phyloP scores from a whole-genome alignment of 2,329 filamentous ascomycete species.

The Neofusicoccum umdonicola region DNA sequence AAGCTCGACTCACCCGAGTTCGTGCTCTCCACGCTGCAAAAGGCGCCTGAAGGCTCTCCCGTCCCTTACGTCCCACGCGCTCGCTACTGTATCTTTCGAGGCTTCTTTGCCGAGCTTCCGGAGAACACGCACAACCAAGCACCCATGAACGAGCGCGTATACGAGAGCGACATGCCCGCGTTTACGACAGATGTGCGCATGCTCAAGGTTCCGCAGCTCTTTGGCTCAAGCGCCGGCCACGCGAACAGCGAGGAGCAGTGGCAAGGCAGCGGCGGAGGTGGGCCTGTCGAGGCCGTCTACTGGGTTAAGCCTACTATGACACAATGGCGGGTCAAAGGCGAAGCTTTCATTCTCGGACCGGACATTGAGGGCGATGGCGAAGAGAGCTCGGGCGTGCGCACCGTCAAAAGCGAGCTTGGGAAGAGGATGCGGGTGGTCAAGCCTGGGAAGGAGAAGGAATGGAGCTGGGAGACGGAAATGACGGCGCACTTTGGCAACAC shows the following conservation, averaged over 20 bases:
- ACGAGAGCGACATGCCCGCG: conserved; percentile 73
- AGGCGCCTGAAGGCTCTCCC: conserved; percentile 40
- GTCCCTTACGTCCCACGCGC: conserved; percentile 54
- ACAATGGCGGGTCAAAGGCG: conserved; percentile 83
- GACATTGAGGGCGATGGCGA: conserved; percentile 59
- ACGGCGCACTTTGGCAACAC: conserved; percentile 89
- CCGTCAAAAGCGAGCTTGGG: conserved; percentile 60
- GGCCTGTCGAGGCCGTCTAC: conserved; percentile 76
- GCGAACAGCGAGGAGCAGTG: conserved; percentile 43
- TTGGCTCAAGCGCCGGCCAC: conserved; percentile 49
- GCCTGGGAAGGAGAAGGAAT: conserved; percentile 49
- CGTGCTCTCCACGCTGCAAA: conserved; percentile 50
- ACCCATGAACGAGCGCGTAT: conserved; percentile 66
- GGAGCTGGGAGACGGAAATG: conserved; percentile 78
- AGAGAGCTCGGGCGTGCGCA: conserved; percentile 54
- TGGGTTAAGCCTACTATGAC: conserved; percentile 70
- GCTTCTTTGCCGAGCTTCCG: conserved; percentile 74
- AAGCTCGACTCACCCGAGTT: conserved; percentile 51
- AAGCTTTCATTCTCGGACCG: conserved; percentile 69
- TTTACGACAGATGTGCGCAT: conserved; percentile 89
- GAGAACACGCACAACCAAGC: conserved; percentile 71
- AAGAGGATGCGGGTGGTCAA: conserved; percentile 61
- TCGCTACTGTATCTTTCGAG: conserved; percentile 80
- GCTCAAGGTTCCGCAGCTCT: conserved; percentile 75
- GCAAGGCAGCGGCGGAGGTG: conserved; percentile 60